These are phyloP conservation scores for Centella asiatica DNA, from an alignment of 129 eudicot species.

Conservation along the genomic window DNA sequence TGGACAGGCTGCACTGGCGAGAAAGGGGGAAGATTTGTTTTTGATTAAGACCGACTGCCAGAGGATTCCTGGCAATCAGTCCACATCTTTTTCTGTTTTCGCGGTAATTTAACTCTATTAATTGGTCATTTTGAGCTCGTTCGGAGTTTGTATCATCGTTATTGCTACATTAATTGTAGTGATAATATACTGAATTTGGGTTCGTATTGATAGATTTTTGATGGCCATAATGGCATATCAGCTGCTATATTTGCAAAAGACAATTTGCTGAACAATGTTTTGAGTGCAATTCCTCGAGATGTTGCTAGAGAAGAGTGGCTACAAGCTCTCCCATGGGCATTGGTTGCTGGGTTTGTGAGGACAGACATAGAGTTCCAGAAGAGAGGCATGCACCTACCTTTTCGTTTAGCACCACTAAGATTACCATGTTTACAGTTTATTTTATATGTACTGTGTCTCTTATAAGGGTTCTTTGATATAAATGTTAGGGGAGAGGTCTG, in stretches of 20 bases:
- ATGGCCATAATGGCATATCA: constrained; percentile 95
- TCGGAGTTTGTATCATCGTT: background rate
- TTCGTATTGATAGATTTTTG: constrained; percentile 56
- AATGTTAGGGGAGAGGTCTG: constrained; percentile 82
- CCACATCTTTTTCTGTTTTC: constrained; percentile 44
- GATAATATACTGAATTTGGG: constrained; percentile 8
- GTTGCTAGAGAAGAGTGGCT: constrained; percentile 94
- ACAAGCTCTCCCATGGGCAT: constrained; percentile 83
- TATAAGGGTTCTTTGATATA: background rate
- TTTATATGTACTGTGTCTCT: constrained; percentile 2
- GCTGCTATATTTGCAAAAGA: constrained; percentile 93
- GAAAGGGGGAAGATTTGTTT: constrained; percentile 65
- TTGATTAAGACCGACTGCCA: constrained; percentile 45
- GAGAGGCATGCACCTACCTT: constrained; percentile 42
- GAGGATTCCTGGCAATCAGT: constrained; percentile 44
- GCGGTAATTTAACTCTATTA: constrained; percentile 30
- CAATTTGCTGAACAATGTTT: constrained; percentile 70
- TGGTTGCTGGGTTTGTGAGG: constrained; percentile 97
- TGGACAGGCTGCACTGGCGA: constrained; percentile 64
- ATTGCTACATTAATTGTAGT: background rate
- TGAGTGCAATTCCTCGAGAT: constrained; percentile 80
- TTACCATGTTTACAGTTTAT: background rate
- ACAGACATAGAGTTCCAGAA: constrained; percentile 97
- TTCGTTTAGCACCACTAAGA: background rate
- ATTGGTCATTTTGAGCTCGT: constrained; percentile 1